Evolutionary conservation across 108 stramenopile species (phyloP), one percentile per base, ranked within the genome.

Genomic region (Mediolabrus comicus): DNA sequence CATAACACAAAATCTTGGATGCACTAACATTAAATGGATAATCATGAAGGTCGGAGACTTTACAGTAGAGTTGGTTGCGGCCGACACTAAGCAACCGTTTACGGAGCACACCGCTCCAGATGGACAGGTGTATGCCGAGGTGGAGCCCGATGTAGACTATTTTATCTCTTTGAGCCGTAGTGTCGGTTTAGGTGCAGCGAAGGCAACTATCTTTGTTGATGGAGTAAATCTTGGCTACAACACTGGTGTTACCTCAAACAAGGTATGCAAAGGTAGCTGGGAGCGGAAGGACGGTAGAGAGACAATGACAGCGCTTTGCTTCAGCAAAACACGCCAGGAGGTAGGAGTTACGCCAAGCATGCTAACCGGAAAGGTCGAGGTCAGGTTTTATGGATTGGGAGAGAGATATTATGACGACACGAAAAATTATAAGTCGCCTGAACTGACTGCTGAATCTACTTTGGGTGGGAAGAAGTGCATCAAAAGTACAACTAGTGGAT

Each of bases 141-240:
- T 72, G 1, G 71, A 72, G 55, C 71, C 71, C 0, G 64, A 55
- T 13, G 22, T 65, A n/a, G 65, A 65, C 3, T 72, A 72, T 28
- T 72, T 64, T 14, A 64, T 72, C n/a, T 43, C 41, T 4, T 1
- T 22, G 53, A 6, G 34, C 2, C 14, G 36, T 28, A 2, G 5
- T 26, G 36, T 17, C 2, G 8, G 63, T 24, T n/a, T n/a, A n/a
- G 38, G 14, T 9, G 63, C 33, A 11, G 22, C 0, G 65, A 25
- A 56, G 3, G 29, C 5, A 2, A 6, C n/a, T n/a, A n/a, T 57
- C 2, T 16, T 4, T 3, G 71, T 72, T 9, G 71, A 72, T 14
- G 71, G 71, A 1, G 65, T 57, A 0, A 1, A 22, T 28, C 64
- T 72, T 3, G 68, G 68, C 0, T 65, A 72, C 38, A 32, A 17